Conservation (phyloP, 2,329 filamentous ascomycete genomes). For the Scedosporium apiospermum region DNA sequence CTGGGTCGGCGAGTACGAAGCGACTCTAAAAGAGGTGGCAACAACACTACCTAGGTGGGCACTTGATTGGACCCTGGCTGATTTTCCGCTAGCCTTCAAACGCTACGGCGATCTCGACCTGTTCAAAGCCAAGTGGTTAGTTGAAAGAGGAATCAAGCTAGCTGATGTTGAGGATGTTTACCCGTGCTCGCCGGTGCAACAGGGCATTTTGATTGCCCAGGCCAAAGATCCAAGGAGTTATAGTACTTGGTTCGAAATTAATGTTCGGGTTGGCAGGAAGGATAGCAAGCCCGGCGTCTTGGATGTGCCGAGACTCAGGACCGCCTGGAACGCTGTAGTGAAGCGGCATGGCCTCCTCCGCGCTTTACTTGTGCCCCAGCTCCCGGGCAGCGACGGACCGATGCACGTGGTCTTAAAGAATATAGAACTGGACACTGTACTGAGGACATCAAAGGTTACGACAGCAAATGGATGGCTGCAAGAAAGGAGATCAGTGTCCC, state of each 20-base stretch:
- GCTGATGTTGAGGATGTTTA: slow-evolving; percentile 24
- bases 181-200: slow-evolving; percentile 27
- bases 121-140: slow-evolving; percentile 29
- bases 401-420: slow-evolving; percentile 12
- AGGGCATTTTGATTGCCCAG: slow-evolving; percentile 25
- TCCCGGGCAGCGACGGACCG: slow-evolving; percentile 20
- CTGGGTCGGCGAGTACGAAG: too few species aligned
- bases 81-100: slow-evolving; percentile 31
- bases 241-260: slow-evolving; percentile 30
- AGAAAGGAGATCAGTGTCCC: neutral
- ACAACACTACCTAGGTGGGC: too few species aligned
- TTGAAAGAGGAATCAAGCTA: slow-evolving; percentile 21
- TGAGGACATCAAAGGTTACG: too few species aligned
- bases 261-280: slow-evolving; percentile 21
- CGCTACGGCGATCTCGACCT: slow-evolving; percentile 29
- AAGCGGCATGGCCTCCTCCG: slow-evolving; percentile 14
- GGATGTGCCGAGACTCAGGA: slow-evolving; percentile 2
- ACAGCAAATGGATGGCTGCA: too few species aligned
- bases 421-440: slow-evolving; percentile 28
- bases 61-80: slow-evolving; percentile 22
- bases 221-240: slow-evolving; percentile 19
- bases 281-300: neutral
- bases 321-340: slow-evolving; percentile 14
- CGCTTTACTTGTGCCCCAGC: slow-evolving; percentile 12
- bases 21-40: too few species aligned